Evolutionary conservation across 352 stramenopile species (phyloP).

Genomic region (Globisporangium parvum): DNA sequence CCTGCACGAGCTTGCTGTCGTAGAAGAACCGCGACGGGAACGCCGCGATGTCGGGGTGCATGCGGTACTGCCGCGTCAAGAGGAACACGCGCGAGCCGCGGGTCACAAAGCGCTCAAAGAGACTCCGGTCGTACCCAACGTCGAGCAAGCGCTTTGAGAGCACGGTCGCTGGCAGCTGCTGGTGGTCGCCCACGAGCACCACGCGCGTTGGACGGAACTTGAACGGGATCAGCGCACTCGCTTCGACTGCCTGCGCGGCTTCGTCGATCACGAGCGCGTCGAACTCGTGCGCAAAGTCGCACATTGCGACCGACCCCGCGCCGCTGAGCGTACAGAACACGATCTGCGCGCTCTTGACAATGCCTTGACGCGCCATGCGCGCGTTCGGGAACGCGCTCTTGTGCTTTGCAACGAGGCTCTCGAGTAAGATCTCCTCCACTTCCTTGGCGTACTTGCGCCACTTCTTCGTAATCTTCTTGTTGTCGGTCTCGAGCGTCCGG

Average conservation of each 20-base stretch:
- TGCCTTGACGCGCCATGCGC: slow-evolving; percentile 52
- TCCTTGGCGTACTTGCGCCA: slow-evolving; percentile 68
- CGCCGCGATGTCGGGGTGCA: slow-evolving; percentile 94
- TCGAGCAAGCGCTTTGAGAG: slow-evolving; percentile 86
- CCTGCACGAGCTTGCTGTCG: slow-evolving; percentile 82
- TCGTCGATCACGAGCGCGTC: slow-evolving; percentile 97
- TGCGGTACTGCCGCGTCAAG: slow-evolving; percentile 96
- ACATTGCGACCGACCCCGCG: slow-evolving; percentile 70
- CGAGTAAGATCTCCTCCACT: slow-evolving; percentile 65
- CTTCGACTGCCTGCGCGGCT: slow-evolving; percentile 95
- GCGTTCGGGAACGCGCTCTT: slow-evolving; percentile 45
- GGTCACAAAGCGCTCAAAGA: slow-evolving; percentile 96
- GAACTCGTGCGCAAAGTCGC: slow-evolving; percentile 90
- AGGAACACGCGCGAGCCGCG: slow-evolving; percentile 73
- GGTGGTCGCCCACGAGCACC: slow-evolving; percentile 93
- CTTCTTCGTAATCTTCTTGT: slow-evolving; percentile 54
- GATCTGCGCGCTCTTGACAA: slow-evolving; percentile 73
- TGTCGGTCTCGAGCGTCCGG: slow-evolving; percentile 10
- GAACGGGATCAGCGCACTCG: slow-evolving; percentile 95
- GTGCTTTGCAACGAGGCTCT: slow-evolving; percentile 61
- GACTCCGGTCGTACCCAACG: slow-evolving; percentile 88
- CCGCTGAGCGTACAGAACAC: slow-evolving; percentile 85
- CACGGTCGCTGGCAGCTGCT: slow-evolving; percentile 96
- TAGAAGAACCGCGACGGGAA: slow-evolving; percentile 97
- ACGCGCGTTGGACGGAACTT: slow-evolving; percentile 80